Base-by-base conservation (phyloP, 768 basidiomycete genomes). In the Suillus brevipes region DNA sequence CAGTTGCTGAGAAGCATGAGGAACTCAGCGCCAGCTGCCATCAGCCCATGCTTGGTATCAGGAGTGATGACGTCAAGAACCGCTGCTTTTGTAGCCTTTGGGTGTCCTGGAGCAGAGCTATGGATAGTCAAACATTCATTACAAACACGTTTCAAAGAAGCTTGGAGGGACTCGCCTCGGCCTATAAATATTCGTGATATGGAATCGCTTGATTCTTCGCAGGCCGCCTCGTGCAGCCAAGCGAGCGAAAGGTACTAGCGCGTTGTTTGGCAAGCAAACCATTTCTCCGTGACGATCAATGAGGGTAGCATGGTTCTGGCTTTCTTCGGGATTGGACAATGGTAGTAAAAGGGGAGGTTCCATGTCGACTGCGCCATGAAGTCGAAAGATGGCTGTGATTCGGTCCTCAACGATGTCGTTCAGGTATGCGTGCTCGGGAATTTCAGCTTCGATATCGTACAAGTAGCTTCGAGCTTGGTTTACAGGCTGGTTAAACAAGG, bases 281-380 rank as follows among this genome's bases (percentile, higher is more conserved):
- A 91, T 80, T 67, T 93, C 91, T 2, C 91, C 94, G 63, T 89
- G 89, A 55, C 86, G 80, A 77, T 97, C 95, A 37, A 98, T 84
- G 68, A 94, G 87, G 7, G 87, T 80, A 3, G 90, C 92, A 36
- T 89, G 86, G 8, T 82, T 84, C 49, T 83, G 82, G 38, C 89
- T 86, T 37, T 91, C 89, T 20, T 87, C 85, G 4, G 82, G 78
- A 37, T 88, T 83, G 57, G 85, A 81, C 2, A 86, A 81, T 1
- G 91, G 95, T 74, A 94, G 86, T 13, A 97, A 80, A n/a, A 96
- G 76, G 0, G 94, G 90, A 0, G 94, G 90, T 69, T 92, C 91
- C 77, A 90, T 89, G 67, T 95, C 88, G 1, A 97, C 87, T 4
- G 96, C 95, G 7, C 96, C 96, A 71, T 96, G 96, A 6, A 96